Conservation (phyloP, 2,329 filamentous ascomycete species). For the Neonectria magnoliae region DNA sequence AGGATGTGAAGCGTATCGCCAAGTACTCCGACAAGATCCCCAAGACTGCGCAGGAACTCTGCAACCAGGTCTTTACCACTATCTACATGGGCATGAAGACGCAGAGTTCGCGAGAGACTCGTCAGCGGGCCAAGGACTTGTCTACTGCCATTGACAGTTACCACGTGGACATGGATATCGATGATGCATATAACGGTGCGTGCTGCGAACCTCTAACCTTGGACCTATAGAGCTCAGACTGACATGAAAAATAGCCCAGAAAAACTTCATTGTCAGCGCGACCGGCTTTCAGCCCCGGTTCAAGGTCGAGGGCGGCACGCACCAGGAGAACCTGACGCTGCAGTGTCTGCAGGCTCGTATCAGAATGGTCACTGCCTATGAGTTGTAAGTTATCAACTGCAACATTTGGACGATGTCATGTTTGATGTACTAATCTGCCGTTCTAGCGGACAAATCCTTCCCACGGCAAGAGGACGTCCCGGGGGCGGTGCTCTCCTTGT, state of each 20-base stretch:
- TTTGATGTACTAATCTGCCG: background rate
- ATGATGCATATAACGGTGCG: constrained; percentile 64
- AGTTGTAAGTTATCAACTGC: background rate
- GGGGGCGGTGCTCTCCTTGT: constrained; percentile 41
- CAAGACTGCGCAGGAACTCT: constrained; percentile 65
- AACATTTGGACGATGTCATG: background rate
- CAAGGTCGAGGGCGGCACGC: constrained; percentile 68
- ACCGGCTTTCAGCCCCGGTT: constrained; percentile 62
- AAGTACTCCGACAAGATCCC: constrained; percentile 51
- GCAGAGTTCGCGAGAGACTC: constrained; percentile 72
- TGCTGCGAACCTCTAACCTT: background rate
- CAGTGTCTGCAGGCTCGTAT: constrained; percentile 74
- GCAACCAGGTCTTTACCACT: constrained; percentile 50
- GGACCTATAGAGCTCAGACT: background rate
- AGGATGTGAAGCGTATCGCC: constrained; percentile 47
- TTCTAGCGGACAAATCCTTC: constrained; percentile 51
- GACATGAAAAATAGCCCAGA: constrained; percentile 54
- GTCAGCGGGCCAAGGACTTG: constrained; percentile 71
- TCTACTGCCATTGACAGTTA: constrained; percentile 72
- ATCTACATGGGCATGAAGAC: constrained; percentile 73
- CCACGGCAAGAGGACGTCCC: constrained; percentile 34
- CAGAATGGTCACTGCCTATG: constrained; percentile 66
- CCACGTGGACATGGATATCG: constrained; percentile 79
- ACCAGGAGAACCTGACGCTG: constrained; percentile 62
- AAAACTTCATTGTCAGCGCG: constrained; percentile 66